Conservation (phyloP, 139 green algal species). For the Chlorella vulgaris region DNA sequence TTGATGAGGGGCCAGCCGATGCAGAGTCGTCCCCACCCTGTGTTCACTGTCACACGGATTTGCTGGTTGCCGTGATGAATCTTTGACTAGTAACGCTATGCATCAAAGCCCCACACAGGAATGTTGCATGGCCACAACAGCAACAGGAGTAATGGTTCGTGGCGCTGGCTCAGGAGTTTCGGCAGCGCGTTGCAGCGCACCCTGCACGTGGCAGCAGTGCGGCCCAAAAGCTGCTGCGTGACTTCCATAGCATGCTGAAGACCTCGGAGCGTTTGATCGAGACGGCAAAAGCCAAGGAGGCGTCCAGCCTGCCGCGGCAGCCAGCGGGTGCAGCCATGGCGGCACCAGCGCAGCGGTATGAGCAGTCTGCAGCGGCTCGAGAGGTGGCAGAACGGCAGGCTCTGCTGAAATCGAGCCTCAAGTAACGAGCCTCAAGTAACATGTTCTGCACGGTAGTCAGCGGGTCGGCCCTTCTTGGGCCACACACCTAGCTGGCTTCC, state of each 20-base stretch:
- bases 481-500: too few relatives aligned
- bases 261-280: slow-evolving; percentile 72
- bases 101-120: too few relatives aligned
- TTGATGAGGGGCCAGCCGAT: neutral
- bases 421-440: too few relatives aligned
- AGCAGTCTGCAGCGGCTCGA: slow-evolving; percentile 14
- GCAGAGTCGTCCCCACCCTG: neutral
- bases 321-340: slow-evolving; percentile 18
- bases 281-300: slow-evolving; percentile 65
- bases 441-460: too few relatives aligned
- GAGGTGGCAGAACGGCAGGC: slow-evolving; percentile 53
- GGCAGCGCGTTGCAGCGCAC: slow-evolving; percentile 32
- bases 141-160: slow-evolving; percentile 5
- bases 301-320: slow-evolving; percentile 59
- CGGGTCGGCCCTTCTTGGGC: too few relatives aligned
- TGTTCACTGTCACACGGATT: too few relatives aligned
- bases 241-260: slow-evolving; percentile 55
- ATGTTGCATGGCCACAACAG: too few relatives aligned
- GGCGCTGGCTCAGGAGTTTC: slow-evolving; percentile 31
- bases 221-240: slow-evolving; percentile 53
- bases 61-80: too few relatives aligned
- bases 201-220: slow-evolving; percentile 33
- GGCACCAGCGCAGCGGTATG: slow-evolving; percentile 4
- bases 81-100: too few relatives aligned
- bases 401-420: slow-evolving; percentile 47